Percentiles rank a stretch among this genome's conserved stretches.
These are phyloP conservation scores for Chamaecyparis obtusa DNA, from an alignment of 75 land plant species.

Conservation along the genomic window DNA sequence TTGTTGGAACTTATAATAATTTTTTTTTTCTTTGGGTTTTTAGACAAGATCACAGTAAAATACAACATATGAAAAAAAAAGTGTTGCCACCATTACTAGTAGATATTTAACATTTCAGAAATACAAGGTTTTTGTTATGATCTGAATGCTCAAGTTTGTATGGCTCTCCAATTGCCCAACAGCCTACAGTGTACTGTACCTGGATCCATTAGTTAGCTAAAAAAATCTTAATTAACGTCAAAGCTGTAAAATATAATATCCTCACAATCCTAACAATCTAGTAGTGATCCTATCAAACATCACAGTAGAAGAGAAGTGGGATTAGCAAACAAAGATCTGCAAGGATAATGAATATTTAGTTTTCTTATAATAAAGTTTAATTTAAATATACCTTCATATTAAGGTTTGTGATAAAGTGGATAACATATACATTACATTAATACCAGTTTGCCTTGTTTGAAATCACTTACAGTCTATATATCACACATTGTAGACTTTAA, in stretches of 20 bases:
- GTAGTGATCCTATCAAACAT: background rate
- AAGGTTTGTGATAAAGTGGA: background rate
- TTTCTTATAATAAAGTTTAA: no score
- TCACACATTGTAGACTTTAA: background rate
- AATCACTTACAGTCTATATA: no score
- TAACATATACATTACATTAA: background rate
- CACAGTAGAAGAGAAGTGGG: background rate
- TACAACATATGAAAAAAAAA: background rate
- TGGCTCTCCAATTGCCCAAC: background rate
- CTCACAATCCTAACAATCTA: background rate
- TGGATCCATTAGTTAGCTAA: background rate
- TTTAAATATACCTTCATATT: background rate
- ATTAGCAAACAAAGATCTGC: background rate
- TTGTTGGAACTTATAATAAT: background rate
- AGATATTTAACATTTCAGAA: background rate
- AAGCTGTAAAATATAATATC: background rate
- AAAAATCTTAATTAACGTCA: background rate
- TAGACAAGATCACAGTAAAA: background rate
- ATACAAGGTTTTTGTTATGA: background rate
- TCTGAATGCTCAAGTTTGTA: background rate
- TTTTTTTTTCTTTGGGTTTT: no score
- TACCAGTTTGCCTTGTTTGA: background rate
- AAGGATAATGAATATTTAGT: background rate
- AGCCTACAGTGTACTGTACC: background rate
- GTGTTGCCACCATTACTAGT: background rate